Base-by-base conservation (phyloP, 805 yeast genomes). In the Yarrowia sp. region DNA sequence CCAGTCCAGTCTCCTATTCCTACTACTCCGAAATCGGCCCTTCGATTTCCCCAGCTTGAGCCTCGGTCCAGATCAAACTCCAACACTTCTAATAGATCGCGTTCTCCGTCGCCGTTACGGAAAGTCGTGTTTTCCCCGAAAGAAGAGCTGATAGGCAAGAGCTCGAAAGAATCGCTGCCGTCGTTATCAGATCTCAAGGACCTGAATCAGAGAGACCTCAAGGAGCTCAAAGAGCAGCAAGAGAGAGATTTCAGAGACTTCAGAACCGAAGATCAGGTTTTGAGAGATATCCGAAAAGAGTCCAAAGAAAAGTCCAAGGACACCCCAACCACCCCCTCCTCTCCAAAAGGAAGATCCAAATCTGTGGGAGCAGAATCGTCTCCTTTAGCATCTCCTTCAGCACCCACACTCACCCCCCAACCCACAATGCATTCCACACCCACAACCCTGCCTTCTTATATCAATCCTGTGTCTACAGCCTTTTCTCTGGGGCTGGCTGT, bases 41-140 rank as follows among this genome's bases (percentile, higher is more conserved):
- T 59, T 11, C 65, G 65, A 16, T 59, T 59, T 10, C 65, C 65
- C 1, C 65, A 59, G 35, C 65, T 59, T 14, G 65, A 59, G 32
- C 65, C 65, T 3, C 50, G 65, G 9, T 59, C 65, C 2, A 36
- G 65, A 11, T 59, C 65, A 43, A 59, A 59, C 26, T 43, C 52
- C 35, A 59, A 59, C 52, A 59, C 50, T 2, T 59, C 65, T 11
- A 59, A 41, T 35, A 52, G 65, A 19, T 59, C 65, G 2, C 40
- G 65, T 1, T 59, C 65, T 16, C 65, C 65, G 26, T 59, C 65
- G 3, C 65, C 65, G 35, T 42, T 59, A 8, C 15, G 65, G 5
- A 59, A 59, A 19, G 65, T 59, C 9, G 65, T 59, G 9, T 59
- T 59, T 35, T 59, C 65, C 4, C 65, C 65, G 32, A 43, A 59